Conservation (phyloP, 2,329 filamentous ascomycete genomes). For the Nigrospora oryzae region DNA sequence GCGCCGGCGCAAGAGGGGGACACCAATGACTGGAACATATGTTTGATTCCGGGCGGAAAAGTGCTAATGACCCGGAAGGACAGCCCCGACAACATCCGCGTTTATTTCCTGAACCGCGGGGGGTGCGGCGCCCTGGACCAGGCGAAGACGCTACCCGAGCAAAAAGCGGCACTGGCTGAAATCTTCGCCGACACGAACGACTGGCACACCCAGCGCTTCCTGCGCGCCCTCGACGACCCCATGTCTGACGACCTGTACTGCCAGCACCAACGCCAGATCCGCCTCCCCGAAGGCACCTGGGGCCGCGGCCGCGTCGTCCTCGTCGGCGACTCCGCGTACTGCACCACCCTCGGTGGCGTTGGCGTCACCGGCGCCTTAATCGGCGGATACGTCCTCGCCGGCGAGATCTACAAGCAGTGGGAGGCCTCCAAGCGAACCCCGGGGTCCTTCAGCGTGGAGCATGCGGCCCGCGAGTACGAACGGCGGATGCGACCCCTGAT, state of each 20-base stretch:
- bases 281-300: slow-evolving; percentile 36
- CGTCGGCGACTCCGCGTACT: slow-evolving; percentile 45
- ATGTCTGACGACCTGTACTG: slow-evolving; percentile 35
- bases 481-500: no score
- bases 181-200: slow-evolving; percentile 22
- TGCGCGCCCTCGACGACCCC: slow-evolving; percentile 1
- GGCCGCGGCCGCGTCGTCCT: slow-evolving; percentile 36
- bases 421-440: no score
- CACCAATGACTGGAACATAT: slow-evolving; percentile 22
- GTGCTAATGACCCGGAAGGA: slow-evolving; percentile 3
- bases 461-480: no score
- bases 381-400: slow-evolving; percentile 47
- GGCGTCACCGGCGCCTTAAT: slow-evolving; percentile 39
- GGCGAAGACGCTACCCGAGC: slow-evolving; percentile 1
- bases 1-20: slow-evolving; percentile 16
- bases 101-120: background rate
- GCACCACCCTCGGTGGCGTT: slow-evolving; percentile 37
- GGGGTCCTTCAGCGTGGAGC: no score
- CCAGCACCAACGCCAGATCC: slow-evolving; percentile 24
- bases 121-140: background rate
- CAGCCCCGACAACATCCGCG: slow-evolving; percentile 1
- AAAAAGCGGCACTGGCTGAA: slow-evolving; percentile 11
- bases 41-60: slow-evolving; percentile 16
- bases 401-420: slow-evolving; percentile 28
- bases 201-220: slow-evolving; percentile 10